phyloP scores from a whole-genome alignment of 2,329 filamentous ascomycete genomes.

The Penicillium sp. region DNA sequence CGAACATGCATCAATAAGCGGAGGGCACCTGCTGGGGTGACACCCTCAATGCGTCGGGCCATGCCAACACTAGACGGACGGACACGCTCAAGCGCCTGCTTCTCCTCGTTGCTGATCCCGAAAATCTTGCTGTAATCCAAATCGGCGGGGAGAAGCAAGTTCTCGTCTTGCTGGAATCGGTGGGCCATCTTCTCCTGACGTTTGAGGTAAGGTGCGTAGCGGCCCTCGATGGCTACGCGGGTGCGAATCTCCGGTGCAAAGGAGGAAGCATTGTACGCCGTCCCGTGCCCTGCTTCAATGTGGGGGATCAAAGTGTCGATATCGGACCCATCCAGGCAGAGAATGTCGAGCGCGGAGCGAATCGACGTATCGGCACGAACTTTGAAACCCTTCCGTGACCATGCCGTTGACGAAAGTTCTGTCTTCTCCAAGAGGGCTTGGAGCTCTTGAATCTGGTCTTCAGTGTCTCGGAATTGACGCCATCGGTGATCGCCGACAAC shows the following conservation, averaged over 20 bases:
- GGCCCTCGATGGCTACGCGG: conserved; percentile 72
- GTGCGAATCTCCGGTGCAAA: conserved; percentile 52
- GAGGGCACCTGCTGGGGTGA: conserved; percentile 43
- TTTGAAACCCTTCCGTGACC: conserved; percentile 64
- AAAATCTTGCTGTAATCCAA: conserved; percentile 69
- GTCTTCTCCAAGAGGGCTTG: conserved; percentile 54
- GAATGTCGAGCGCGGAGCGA: conserved; percentile 71
- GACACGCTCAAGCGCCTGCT: conserved; percentile 60
- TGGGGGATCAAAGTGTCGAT: conserved; percentile 53
- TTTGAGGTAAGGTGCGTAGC: conserved; percentile 79
- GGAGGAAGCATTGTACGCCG: conserved; percentile 46
- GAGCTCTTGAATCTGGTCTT: conserved; percentile 62
- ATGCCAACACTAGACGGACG: conserved; percentile 82
- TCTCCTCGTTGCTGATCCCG: conserved; percentile 76
- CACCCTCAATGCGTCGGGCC: conserved; percentile 78
- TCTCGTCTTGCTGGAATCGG: conserved; percentile 70
- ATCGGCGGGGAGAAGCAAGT: conserved; percentile 62
- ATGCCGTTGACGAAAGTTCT: conserved; percentile 55
- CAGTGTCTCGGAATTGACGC: conserved; percentile 60
- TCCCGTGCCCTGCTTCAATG: conserved; percentile 38
- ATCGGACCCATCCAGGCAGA: conserved; percentile 59
- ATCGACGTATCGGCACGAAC: conserved; percentile 60
- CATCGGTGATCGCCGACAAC: conserved; percentile 76
- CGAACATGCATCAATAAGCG: conserved; percentile 40
- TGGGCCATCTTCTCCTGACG: conserved; percentile 63